Percentiles rank a stretch among this genome's conserved stretches.
Conservation (phyloP, 306 rosid genomes). For the Acacia melanoxylon region DNA sequence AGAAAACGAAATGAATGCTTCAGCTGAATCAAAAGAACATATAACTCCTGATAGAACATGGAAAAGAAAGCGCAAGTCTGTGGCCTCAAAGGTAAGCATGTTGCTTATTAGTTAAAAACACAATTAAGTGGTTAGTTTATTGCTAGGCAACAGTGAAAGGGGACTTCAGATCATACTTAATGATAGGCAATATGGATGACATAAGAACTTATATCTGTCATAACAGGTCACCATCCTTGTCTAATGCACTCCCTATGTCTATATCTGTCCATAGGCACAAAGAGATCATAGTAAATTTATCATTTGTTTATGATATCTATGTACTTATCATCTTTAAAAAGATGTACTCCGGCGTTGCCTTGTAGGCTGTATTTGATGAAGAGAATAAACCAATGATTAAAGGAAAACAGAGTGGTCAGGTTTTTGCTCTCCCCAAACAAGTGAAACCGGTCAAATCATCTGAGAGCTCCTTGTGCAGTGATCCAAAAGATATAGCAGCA, state of each 20-base stretch:
- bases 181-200: background rate
- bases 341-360: constrained; percentile 27
- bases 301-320: background rate
- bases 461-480: constrained; percentile 51
- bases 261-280: constrained; percentile 2
- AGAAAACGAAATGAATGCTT: constrained; percentile 34
- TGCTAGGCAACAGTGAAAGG: background rate
- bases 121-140: background rate
- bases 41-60: constrained; percentile 41
- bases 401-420: constrained; percentile 55
- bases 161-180: background rate
- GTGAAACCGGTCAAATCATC: constrained; percentile 50
- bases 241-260: background rate
- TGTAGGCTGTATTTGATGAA: constrained; percentile 54
- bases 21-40: constrained; percentile 53
- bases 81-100: constrained; percentile 46
- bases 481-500: constrained; percentile 42
- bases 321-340: constrained; percentile 21
- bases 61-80: constrained; percentile 66
- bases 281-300: constrained; percentile 5
- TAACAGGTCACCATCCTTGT: background rate
- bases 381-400: constrained; percentile 51
- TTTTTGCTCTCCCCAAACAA: constrained; percentile 48
- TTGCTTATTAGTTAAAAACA: constrained; percentile 8
- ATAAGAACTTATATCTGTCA: background rate